Evolutionary conservation across 148 eudicot genomes (phyloP), one percentile per base, ranked within the genome.

Genomic region (Cornus florida): DNA sequence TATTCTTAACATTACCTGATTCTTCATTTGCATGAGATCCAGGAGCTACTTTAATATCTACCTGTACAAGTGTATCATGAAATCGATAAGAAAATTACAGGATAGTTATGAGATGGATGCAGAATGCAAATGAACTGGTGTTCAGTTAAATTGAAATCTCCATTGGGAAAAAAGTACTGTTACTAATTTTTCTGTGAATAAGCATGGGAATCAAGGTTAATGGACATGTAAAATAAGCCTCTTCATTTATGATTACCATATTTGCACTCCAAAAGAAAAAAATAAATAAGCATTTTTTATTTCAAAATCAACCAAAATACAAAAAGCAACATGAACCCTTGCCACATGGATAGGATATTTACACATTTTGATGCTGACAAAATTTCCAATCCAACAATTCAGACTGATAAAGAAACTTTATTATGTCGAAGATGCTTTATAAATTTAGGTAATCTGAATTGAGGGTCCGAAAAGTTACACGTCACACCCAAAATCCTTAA

Each of bases 21-120:
- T 80, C 95, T 91, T 94, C 97, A 82, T 90, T 75, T 67, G 98
- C 98, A 80, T 94, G 98, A 70, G 98, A 91, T 81, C 97, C 97
- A 75, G 94, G 95, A 78, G 95, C 90, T 67, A 94, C 98, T 83
- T 92, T 92, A 81, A 94, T 91, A 81, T 94, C 98, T 28, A 94
- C 91, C 98, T 94, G 89, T 59, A 79, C 71, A 73, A 75, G 39
- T 68, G 28, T 46, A 62, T 28, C 50, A 31, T 38, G 17, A 28
- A 56, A 75, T 41, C 31, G 41, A 39, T 62, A 8, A 43, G 60
- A 60, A 60, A 71, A 17, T 35, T 46, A 43, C 69, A 23, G 19
- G 53, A 33, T 13, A 32, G 10, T n/a, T 16, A 53, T 53, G 12
- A 35, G 38, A 75, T 62, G 77, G 68, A 17, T 33, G 69, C 33